Conservation (phyloP, 2,329 filamentous ascomycete genomes). For the Apiospora malaysiana region DNA sequence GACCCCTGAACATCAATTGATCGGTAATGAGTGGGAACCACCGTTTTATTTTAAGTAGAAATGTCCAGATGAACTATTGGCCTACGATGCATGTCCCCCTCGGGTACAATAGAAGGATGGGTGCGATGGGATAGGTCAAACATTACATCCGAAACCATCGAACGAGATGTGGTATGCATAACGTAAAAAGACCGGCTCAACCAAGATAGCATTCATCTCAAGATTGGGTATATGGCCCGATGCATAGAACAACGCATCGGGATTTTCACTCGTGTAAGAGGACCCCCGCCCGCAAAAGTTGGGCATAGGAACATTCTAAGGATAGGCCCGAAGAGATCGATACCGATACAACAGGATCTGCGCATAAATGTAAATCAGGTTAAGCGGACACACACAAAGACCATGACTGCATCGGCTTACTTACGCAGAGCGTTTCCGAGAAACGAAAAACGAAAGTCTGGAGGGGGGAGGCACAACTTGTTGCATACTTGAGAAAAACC, state of each 20-base stretch:
- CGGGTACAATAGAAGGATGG: not conserved
- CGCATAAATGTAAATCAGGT: not conserved
- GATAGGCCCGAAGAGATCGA: not conserved
- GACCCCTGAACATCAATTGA: not conserved
- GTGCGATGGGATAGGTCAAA: not conserved
- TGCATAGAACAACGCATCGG: not conserved
- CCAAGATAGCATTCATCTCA: not conserved
- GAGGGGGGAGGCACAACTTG: not conserved
- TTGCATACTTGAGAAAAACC: not conserved
- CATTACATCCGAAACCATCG: not conserved
- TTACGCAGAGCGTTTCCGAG: not conserved
- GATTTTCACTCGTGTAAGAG: not conserved
- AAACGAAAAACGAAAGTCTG: not conserved
- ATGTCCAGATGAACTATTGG: not conserved
- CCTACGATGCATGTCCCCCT: no score
- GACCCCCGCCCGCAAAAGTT: not conserved
- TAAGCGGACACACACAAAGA: not conserved
- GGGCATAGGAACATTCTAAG: not conserved
- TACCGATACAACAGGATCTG: not conserved
- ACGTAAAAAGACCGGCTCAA: not conserved
- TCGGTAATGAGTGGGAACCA: not conserved
- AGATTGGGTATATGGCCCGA: not conserved
- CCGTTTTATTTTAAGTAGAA: not conserved
- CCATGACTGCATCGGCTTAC: not conserved
- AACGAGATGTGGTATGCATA: not conserved